Evolutionary conservation across 2,329 filamentous ascomycete species (phyloP), one percentile per base, ranked within the genome.

Genomic region (Penicillium frequentans): DNA sequence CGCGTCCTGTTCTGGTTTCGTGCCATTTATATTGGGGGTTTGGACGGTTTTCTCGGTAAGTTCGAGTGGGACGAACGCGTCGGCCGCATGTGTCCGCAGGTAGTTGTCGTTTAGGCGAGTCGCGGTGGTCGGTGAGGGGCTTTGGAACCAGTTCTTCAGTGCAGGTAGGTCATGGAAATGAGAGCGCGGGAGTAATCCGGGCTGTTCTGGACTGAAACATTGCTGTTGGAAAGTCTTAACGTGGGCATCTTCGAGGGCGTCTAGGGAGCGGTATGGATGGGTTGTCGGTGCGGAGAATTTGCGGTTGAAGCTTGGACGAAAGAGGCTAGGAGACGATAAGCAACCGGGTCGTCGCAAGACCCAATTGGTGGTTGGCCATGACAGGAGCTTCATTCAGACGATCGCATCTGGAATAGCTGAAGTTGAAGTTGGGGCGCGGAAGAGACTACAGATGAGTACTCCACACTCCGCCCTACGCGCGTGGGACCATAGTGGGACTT

Each of bases 41-140:
- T 21, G 21, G 7, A 14, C 19, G 26, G 52, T n/a, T 3, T 45
- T 46, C 48, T 65, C 59, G 10, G 80, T 84, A 45, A 87, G 75
- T 66, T 90, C 87, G 6, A 89, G 75, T 1, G 86, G 84, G 3
- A 89, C 81, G 4, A 81, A 70, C 1, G 79, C 77, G 26, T 79
- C 71, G 37, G 73, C 77, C 64, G 79, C 82, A 51, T 76, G 73
- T 37, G 70, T 64, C 33, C 70, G 65, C 7, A 83, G 70, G 61
- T 83, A 81, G 21, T 70, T 57, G 21, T 69, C 68, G 51, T 82
- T 78, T 24, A 82, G 66, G 42, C 56, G 59, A 43, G 43, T 39
- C 54, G n/a, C 35, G 64, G 59, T 60, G 75, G 64, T 64, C 77
- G 71, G 45, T 75, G 65, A 21, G 55, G 26, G 57, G 56, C 64